phyloP scores from a whole-genome alignment of 2,329 filamentous ascomycete genomes.

The Hypoxylon sp. region DNA sequence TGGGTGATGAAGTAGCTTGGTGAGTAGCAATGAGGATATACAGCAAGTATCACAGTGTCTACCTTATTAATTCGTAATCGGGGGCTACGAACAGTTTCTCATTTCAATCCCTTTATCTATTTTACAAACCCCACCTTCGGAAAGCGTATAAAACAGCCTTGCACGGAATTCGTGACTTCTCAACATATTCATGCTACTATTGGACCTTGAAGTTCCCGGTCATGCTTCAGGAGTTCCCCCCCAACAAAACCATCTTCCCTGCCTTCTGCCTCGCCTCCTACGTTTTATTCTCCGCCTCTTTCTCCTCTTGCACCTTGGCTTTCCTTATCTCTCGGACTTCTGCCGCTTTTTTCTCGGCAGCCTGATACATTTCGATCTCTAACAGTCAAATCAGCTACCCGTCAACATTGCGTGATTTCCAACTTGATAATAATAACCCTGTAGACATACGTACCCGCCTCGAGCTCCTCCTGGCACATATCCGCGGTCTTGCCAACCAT shows the following conservation, averaged over 20 bases:
- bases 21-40: background rate
- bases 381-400: background rate
- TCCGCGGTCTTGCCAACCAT: slow-evolving; percentile 38
- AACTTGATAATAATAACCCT: background rate
- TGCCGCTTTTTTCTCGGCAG: slow-evolving; percentile 26
- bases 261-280: background rate
- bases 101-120: background rate
- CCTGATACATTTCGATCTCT: slow-evolving; percentile 31
- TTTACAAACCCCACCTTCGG: background rate
- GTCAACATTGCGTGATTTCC: background rate
- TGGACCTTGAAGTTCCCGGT: background rate
- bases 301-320: background rate
- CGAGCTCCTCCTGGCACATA: slow-evolving; percentile 33
- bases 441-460: slow-evolving; percentile 24
- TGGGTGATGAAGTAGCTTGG: background rate
- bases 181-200: background rate
- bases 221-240: background rate
- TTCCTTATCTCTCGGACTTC: slow-evolving; percentile 4
- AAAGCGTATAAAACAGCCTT: too few relatives aligned
- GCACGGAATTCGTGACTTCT: background rate
- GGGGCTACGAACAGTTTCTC: too few relatives aligned
- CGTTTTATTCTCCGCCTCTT: background rate
- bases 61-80: too few relatives aligned
- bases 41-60: too few relatives aligned
- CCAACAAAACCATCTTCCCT: background rate